Percentiles rank a stretch among this genome's conserved stretches.
Conservation (phyloP, 2,329 filamentous ascomycete species). For the Plenodomus biglobosus region DNA sequence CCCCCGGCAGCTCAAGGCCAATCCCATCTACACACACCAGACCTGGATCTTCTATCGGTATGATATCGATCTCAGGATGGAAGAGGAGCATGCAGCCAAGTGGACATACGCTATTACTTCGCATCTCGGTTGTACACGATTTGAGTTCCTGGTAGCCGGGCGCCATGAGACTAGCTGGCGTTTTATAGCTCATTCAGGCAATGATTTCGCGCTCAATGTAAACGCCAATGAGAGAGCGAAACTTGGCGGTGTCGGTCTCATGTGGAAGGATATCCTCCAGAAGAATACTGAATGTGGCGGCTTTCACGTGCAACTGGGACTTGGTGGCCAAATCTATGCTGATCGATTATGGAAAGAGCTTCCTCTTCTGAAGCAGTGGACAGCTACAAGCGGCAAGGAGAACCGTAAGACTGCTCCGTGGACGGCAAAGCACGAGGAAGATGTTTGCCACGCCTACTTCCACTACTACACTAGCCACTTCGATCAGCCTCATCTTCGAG, state of each 20-base stretch:
- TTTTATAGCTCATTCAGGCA: slow-evolving; percentile 93
- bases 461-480: slow-evolving; percentile 99
- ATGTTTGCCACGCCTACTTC: slow-evolving; percentile 94
- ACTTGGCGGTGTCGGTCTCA: slow-evolving; percentile 85
- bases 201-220: slow-evolving; percentile 89
- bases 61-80: slow-evolving; percentile 87
- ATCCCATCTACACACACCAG: slow-evolving; percentile 84
- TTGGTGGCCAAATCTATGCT: slow-evolving; percentile 94
- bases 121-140: slow-evolving; percentile 93
- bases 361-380: slow-evolving; percentile 90
- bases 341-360: slow-evolving; percentile 97
- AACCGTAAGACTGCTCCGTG: slow-evolving; percentile 86
- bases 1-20: slow-evolving; percentile 79
- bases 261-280: slow-evolving; percentile 99
- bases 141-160: slow-evolving; percentile 94
- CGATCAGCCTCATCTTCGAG: slow-evolving; percentile 89
- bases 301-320: slow-evolving; percentile 88
- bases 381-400: slow-evolving; percentile 88
- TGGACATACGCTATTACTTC: slow-evolving; percentile 99
- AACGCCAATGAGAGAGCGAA: slow-evolving; percentile 81
- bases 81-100: slow-evolving; percentile 71
- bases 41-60: slow-evolving; percentile 97
- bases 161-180: slow-evolving; percentile 90
- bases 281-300: slow-evolving; percentile 96
- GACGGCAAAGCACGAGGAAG: slow-evolving; percentile 94